These are phyloP conservation scores for Gastrodia elata DNA, from an alignment of 106 monocot species.

Conservation along the genomic window DNA sequence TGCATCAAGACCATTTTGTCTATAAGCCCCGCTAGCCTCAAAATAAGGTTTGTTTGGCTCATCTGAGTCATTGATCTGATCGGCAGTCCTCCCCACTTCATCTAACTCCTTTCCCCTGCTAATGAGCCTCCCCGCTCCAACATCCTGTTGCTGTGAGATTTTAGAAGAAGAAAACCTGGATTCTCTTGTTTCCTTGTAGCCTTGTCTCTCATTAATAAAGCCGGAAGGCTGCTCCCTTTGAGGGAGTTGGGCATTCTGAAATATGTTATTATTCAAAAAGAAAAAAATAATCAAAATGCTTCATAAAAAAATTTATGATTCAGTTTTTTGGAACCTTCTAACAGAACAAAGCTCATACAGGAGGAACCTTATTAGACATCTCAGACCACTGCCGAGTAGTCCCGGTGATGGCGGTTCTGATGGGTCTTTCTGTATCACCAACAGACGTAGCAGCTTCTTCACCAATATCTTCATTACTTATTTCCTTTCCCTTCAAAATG, in stretches of 20 bases:
- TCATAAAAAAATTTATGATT: conserved; percentile 6
- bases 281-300: not conserved
- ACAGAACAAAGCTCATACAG: conserved; percentile 16
- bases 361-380: conserved; percentile 30
- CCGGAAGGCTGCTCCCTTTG: conserved; percentile 10
- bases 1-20: conserved; percentile 13
- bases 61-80: conserved; percentile 6
- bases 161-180: conserved; percentile 9
- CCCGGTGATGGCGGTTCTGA: conserved; percentile 20
- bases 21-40: conserved; percentile 7
- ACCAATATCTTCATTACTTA: conserved; percentile 19
- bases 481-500: conserved; percentile 31
- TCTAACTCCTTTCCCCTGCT: conserved; percentile 7
- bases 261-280: not conserved
- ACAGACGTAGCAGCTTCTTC: conserved; percentile 7
- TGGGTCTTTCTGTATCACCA: conserved; percentile 37
- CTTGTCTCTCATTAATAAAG: conserved; percentile 3
- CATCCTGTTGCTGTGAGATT: conserved; percentile 2
- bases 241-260: conserved; percentile 19
- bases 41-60: not conserved
- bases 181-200: conserved; percentile 2
- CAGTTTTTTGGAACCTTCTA: not conserved
- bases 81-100: conserved; percentile 2
- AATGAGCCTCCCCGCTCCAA: conserved; percentile 8
- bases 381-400: conserved; percentile 46